Evolutionary conservation across 306 rosid species (phyloP), one percentile per base, ranked within the genome.

Genomic region (Prunus kanzakura): DNA sequence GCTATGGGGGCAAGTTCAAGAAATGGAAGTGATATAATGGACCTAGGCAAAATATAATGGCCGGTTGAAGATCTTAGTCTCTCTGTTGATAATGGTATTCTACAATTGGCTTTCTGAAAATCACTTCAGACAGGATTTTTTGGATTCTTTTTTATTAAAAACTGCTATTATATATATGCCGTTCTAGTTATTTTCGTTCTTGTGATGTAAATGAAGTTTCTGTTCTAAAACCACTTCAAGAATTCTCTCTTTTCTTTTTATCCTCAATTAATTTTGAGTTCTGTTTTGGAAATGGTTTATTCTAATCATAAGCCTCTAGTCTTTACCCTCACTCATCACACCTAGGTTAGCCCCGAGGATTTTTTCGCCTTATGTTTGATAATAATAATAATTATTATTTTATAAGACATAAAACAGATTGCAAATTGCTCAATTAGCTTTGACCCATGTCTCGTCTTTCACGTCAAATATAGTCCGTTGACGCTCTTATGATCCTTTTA

Each of bases 21-120:
- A 80, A 73, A 74, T 93, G 94, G 98, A 93, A 91, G 86, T 93
- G 80, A 86, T 72, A 2, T 30, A 46, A 19, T 16, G 20, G 57
- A 32, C 57, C 72, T 29, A 49, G 47, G 55, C 61, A 47, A 61
- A 64, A 38, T 63, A n/a, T 38, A 38, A 45, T 4, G 50, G 14
- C 41, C 71, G 72, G 14, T 25, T 72, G 2, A 1, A 54, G 22
- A 45, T 13, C 71, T 71, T 67, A 61, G n/a, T 54, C 23, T 11
- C 8, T 32, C 25, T 30, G 12, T 6, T 32, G 51, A 71, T n/a
- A 27, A 49, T 12, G 65, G 15, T 27, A 62, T 46, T 30, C 58
- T 57, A 20, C 18, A 18, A 20, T 41, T 35, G 71, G 62, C 57
- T 51, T 62, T 78, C 25, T 60, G 11, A 51, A 22, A 69, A 25